These are phyloP conservation scores for Talaromyces pinophilus DNA, from an alignment of 2,329 filamentous ascomycete species.

Conservation along the genomic window DNA sequence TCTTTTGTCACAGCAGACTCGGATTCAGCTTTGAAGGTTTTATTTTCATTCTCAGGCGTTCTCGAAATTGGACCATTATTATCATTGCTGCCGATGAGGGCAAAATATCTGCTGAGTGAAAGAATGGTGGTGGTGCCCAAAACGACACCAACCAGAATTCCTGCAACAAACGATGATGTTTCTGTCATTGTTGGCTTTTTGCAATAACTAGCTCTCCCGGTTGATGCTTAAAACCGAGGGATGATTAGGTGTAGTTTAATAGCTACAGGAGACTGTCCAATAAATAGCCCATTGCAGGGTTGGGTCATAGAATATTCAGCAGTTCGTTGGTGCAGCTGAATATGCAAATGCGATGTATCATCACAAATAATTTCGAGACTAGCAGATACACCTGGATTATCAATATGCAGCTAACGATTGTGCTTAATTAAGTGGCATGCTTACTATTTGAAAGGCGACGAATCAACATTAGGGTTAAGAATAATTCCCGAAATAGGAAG, in stretches of 20 bases:
- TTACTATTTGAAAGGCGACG: background rate
- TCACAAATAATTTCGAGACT: background rate
- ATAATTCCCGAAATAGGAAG: slow-evolving; percentile 8
- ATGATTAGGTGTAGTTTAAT: background rate
- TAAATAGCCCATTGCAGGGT: background rate
- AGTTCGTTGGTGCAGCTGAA: background rate
- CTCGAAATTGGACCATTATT: too few relatives aligned
- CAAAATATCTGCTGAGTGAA: background rate
- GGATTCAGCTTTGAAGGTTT: background rate
- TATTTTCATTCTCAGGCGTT: background rate
- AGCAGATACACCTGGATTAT: background rate
- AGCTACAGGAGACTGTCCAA: background rate
- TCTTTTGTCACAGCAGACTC: slow-evolving; percentile 39
- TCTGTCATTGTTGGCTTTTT: background rate
- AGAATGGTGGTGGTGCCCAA: background rate
- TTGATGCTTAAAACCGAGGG: background rate
- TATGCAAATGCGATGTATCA: background rate
- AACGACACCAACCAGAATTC: slow-evolving; percentile 19
- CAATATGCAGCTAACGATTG: slow-evolving; percentile 1
- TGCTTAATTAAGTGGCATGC: background rate
- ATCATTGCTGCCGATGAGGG: background rate
- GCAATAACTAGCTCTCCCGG: background rate
- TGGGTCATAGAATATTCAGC: background rate
- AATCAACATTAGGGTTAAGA: slow-evolving; percentile 1
- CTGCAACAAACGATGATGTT: slow-evolving; percentile 22